A percentile compares a stretch with the other conserved stretches of the same genome.
Conservation (phyloP, 495 filamentous ascomycete species). For the Penicillium atrosanguineum region DNA sequence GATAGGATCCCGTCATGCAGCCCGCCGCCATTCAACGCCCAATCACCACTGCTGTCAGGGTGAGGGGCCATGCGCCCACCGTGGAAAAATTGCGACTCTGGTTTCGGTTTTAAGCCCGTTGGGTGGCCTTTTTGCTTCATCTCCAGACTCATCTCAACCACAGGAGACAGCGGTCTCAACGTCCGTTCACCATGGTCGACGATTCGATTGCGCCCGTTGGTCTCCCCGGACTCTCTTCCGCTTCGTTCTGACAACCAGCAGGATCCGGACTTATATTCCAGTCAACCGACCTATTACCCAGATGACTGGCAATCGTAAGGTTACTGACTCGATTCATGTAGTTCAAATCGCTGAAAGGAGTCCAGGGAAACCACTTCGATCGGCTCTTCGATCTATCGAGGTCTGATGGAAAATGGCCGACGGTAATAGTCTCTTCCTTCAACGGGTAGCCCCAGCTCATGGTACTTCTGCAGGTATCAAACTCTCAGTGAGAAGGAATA, state of each 20-base stretch:
- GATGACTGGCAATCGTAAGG: slow-evolving; percentile 16
- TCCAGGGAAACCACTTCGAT: slow-evolving; percentile 20
- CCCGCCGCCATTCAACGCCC: neutral
- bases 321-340: neutral
- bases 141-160: neutral
- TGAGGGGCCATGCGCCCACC: neutral
- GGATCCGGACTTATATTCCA: slow-evolving; percentile 2
- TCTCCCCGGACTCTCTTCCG: neutral
- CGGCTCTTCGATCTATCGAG: slow-evolving; percentile 15
- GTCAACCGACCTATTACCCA: neutral
- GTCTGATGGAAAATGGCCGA: slow-evolving; percentile 18
- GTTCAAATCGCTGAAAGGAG: neutral
- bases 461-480: slow-evolving; percentile 10
- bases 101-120: neutral
- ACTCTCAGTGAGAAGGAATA: slow-evolving; percentile 11
- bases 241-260: neutral
- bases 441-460: neutral
- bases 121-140: neutral
- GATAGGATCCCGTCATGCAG: neutral
- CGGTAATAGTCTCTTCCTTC: neutral
- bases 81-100: neutral
- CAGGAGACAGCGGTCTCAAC: neutral
- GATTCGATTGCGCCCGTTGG: neutral
- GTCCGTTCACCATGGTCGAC: neutral
- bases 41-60: neutral